phyloP scores from a whole-genome alignment of 2,329 filamentous ascomycete genomes.

The Neoscytalidium dimidiatum region DNA sequence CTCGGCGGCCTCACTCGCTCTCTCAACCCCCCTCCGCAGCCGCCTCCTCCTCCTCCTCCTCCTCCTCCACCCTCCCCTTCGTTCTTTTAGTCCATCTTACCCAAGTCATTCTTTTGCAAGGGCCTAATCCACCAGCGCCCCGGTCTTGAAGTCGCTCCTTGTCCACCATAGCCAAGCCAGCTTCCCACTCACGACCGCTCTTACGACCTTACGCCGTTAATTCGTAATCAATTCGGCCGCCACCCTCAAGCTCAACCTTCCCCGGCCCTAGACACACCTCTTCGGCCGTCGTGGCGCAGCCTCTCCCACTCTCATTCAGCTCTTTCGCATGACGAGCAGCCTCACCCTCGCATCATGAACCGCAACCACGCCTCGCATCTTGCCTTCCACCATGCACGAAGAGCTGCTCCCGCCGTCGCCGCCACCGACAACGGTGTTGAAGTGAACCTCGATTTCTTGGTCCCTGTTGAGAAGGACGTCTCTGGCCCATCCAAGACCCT shows the following conservation, averaged over 20 bases:
- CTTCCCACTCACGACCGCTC: slow-evolving; percentile 17
- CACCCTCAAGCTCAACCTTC: not conserved
- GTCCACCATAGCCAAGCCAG: not conserved
- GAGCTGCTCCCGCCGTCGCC: slow-evolving; percentile 23
- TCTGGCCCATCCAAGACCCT: not conserved
- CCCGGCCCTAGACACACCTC: slow-evolving; percentile 13
- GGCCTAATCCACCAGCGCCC: slow-evolving; percentile 11
- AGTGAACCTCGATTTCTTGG: not conserved
- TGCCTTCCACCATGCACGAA: slow-evolving; percentile 32
- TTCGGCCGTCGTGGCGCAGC: not conserved
- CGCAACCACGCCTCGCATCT: slow-evolving; percentile 31
- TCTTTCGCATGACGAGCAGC: slow-evolving; percentile 16
- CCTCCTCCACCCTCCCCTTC: not conserved
- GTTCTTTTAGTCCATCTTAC: slow-evolving; percentile 17
- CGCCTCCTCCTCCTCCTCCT: not conserved
- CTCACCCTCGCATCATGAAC: slow-evolving; percentile 30
- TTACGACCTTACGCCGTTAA: slow-evolving; percentile 41
- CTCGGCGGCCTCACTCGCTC: slow-evolving; percentile 11
- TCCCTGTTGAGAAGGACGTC: slow-evolving; percentile 5
- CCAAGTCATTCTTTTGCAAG: slow-evolving; percentile 22
- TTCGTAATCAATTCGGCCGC: slow-evolving; percentile 25
- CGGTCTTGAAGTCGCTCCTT: not conserved
- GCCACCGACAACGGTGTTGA: slow-evolving; percentile 23
- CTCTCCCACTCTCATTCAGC: not conserved
- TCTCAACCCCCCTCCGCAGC: not conserved